Evolutionary conservation across 2,329 filamentous ascomycete genomes (phyloP), one percentile per base, ranked within the genome.

Genomic region (Stemphylium vesicarium): DNA sequence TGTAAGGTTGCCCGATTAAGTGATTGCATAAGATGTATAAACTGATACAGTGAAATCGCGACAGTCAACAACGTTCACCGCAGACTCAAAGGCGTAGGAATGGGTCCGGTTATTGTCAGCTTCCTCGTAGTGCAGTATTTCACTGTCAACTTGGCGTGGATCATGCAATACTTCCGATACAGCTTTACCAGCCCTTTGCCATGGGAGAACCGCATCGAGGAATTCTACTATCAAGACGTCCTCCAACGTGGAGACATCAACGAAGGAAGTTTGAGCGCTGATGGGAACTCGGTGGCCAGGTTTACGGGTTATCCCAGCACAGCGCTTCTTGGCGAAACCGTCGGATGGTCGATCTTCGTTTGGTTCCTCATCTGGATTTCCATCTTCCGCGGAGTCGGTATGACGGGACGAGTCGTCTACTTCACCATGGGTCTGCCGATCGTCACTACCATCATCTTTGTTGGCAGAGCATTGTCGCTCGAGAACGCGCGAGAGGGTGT

Each of bases 371-470:
- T 86, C 60, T 85, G 83, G 82, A 60, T 86, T 36, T 84, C 81
- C 60, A 85, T 87, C 61, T 84, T 85, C 69, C 80, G 82, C 32
- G 81, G 85, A 6, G 82, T 86, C 16, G 82, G 83, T 0, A 68
- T 84, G 55, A 85, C 84, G 2, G 84, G 84, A 2, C 79, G 83
- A 5, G 84, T 85, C 9, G 83, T 85, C 4, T 86, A 85, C 72
- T 84, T 84, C 69, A 85, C 83, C n/a, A 85, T 86, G 83, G 83
- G 82, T 1, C 66, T 86, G 4, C 84, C 84, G 0, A 84, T 86
- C 44, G 73, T 84, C 53, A 81, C 82, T 12, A 85, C 81, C 2
- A 78, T 86, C 56, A 80, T 85, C 50, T 76, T 86, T 22, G 79
- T 86, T 41, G 84, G 82, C 15, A 79, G 84, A 2, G 77, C 81